Conservation (phyloP, 257 asterid genomes). For the Fraxinus quadrangulata region DNA sequence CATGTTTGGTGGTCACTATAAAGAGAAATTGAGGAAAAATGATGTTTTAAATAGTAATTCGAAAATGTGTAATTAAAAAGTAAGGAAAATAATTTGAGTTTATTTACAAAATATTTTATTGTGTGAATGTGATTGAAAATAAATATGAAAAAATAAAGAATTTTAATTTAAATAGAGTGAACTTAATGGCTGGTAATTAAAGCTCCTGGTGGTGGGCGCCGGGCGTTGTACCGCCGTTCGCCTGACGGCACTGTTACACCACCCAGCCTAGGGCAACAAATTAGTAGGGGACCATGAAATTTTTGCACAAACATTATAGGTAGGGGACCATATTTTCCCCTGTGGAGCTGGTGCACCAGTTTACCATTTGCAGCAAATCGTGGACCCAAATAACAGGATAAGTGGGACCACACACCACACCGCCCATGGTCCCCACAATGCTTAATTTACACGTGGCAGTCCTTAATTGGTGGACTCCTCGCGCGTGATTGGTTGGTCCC, state of each 20-base stretch:
- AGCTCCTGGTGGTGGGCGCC: not conserved
- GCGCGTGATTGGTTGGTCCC: constrained; percentile 8
- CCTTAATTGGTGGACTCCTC: not conserved
- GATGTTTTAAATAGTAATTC: too few relatives aligned
- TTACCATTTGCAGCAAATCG: not conserved
- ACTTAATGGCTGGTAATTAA: not conserved
- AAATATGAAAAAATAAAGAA: too few relatives aligned
- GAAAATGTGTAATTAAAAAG: too few relatives aligned
- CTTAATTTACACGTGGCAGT: not conserved
- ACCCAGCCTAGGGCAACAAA: not conserved
- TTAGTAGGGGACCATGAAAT: not conserved
- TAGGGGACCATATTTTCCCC: constrained; percentile 6
- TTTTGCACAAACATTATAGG: not conserved
- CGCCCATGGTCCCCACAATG: not conserved
- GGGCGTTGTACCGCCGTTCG: not conserved
- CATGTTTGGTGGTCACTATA: too few relatives aligned
- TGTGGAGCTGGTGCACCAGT: not conserved
- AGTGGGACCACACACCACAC: not conserved
- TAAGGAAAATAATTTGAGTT: too few relatives aligned
- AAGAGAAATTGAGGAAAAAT: too few relatives aligned
- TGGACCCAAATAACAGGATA: not conserved
- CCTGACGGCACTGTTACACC: not conserved
- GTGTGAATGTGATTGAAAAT: too few relatives aligned
- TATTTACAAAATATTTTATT: too few relatives aligned
- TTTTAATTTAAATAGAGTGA: too few relatives aligned